phyloP scores from a whole-genome alignment of 1,284 basidiomycete species.

The Sphaerobolus stellatus region DNA sequence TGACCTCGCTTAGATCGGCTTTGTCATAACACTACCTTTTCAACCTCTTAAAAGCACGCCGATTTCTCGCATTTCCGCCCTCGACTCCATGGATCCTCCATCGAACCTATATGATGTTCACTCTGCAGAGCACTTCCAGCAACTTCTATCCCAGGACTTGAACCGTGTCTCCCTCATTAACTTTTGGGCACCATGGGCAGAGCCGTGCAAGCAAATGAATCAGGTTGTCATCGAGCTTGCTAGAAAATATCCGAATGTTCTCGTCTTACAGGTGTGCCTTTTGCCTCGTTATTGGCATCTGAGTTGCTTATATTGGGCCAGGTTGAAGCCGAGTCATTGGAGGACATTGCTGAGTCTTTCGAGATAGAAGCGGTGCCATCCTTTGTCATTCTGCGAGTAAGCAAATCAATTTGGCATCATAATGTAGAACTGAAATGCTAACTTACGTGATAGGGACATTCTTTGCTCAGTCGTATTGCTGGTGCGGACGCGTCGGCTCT shows the following conservation, averaged over 20 bases:
- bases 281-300: constrained; percentile 3
- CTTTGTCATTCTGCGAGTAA: constrained; percentile 80
- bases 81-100: not conserved
- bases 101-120: constrained; percentile 56
- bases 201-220: constrained; percentile 87
- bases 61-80: not conserved
- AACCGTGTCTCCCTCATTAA: constrained; percentile 80
- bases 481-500: constrained; percentile 82
- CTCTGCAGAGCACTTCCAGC: constrained; percentile 73
- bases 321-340: constrained; percentile 88
- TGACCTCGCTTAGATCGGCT: not conserved
- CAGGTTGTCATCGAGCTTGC: constrained; percentile 70
- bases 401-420: constrained; percentile 23
- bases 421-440: not conserved
- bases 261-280: constrained; percentile 73
- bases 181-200: constrained; percentile 94
- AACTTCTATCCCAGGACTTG: constrained; percentile 73
- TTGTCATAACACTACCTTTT: not conserved
- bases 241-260: constrained; percentile 63
- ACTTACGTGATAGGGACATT: constrained; percentile 70
- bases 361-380: constrained; percentile 89
- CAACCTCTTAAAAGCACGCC: not conserved
- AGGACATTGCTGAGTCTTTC: constrained; percentile 93
- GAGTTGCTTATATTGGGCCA: constrained; percentile 29
- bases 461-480: constrained; percentile 75